These are phyloP conservation scores for Mycogone perniciosa DNA, from an alignment of 2,329 filamentous ascomycete species.

Conservation along the genomic window DNA sequence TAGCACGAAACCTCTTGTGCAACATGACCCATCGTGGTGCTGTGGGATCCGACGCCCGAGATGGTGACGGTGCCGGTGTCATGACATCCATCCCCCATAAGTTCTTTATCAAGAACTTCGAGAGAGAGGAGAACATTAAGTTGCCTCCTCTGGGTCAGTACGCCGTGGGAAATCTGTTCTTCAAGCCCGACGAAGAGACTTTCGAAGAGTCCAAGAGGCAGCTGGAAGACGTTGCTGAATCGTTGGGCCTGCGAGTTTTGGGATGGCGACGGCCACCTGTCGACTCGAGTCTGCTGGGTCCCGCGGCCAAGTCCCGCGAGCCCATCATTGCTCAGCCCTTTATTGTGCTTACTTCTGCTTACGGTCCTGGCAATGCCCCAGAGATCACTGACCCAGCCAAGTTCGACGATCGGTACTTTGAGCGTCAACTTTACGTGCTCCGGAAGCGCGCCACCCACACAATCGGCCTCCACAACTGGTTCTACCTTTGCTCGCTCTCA, in stretches of 20 bases:
- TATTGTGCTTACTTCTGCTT: slow-evolving; percentile 78
- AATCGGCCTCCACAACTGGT: slow-evolving; percentile 96
- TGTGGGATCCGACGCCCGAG: slow-evolving; percentile 93
- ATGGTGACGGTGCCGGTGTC: slow-evolving; percentile 96
- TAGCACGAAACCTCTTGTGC: slow-evolving; percentile 88
- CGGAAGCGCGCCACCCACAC: slow-evolving; percentile 93
- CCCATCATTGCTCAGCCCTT: slow-evolving; percentile 94
- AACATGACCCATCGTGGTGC: slow-evolving; percentile 99
- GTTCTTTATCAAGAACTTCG: slow-evolving; percentile 98
- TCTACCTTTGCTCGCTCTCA: slow-evolving; percentile 92
- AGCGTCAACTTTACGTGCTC: slow-evolving; percentile 88
- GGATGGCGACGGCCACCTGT: slow-evolving; percentile 95
- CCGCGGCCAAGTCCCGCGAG: slow-evolving; percentile 88
- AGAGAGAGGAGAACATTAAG: slow-evolving; percentile 79
- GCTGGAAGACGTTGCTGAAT: slow-evolving; percentile 90
- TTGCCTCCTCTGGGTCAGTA: slow-evolving; percentile 88
- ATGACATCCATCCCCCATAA: slow-evolving; percentile 99
- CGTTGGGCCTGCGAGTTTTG: slow-evolving; percentile 79
- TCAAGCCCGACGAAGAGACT: slow-evolving; percentile 90
- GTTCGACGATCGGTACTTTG: slow-evolving; percentile 82
- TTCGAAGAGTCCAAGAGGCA: slow-evolving; percentile 84
- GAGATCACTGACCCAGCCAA: slow-evolving; percentile 69
- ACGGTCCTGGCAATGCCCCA: slow-evolving; percentile 74
- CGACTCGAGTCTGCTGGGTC: slow-evolving; percentile 87
- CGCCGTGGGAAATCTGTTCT: slow-evolving; percentile 95